Evolutionary conservation across 2,329 filamentous ascomycete species (phyloP), one percentile per base, ranked within the genome.

Genomic region (Fusarium sp.): DNA sequence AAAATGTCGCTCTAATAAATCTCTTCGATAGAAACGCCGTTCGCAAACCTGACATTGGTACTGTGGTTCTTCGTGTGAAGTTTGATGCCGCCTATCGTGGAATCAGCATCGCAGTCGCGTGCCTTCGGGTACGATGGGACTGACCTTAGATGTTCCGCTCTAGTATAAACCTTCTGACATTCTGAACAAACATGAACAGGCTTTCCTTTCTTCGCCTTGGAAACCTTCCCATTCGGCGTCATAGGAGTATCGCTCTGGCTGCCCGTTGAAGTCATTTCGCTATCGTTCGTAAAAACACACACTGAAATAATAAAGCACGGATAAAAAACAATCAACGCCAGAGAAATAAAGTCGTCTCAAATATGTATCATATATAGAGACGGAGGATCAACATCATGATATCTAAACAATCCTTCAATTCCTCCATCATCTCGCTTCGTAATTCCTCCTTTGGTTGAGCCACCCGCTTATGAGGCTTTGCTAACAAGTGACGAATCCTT

Each of bases 381-480:
- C 12, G 28, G 16, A 46, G 18, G 21, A 32, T 16, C 20, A 23
- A 43, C 7, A 6, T 9, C 20, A 10, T 8, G 13, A 3, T 21
- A 53, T 60, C 32, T 51, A 60, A 60, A 13, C 1, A 47, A 50
- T 14, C 21, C 28, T 42, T n/a, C 7, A 23, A 4, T 18, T 51
- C 32, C 21, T 21, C 12, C 37, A 14, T 46, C 30, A 61, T 46
- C 7, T 32, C 13, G 27, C 46, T 46, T 63, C 46, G 57, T 62
- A 41, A 61, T 40, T 50, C 21, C n/a, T 42, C 9, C 9, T 34
- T 18, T 10, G 20, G 48, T 54, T 62, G n/a, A 63, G 59, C 59
- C 59, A 63, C 59, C 34, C 34, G 41, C 25, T 61, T 58, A 30
- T 30, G 59, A 63, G 59, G 59, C 59, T 41, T 63, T 62, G 57